Percentiles rank a stretch among this genome's conserved stretches.
These are phyloP conservation scores for Clonostachys sp. DNA, from an alignment of 2,329 filamentous ascomycete genomes.

Conservation along the genomic window DNA sequence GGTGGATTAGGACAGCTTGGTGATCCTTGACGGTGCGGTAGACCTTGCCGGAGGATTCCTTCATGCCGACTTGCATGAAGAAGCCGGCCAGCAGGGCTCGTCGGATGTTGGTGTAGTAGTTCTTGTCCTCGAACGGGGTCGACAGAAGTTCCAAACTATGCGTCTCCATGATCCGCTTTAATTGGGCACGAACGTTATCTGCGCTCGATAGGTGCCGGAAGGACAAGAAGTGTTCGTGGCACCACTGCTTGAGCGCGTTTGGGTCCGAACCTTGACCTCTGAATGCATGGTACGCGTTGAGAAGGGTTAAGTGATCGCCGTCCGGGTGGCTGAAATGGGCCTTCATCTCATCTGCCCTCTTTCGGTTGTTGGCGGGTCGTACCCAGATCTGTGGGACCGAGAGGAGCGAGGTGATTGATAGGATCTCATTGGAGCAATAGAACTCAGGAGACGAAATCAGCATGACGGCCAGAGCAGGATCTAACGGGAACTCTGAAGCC, in stretches of 20 bases:
- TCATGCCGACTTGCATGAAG: slow-evolving; percentile 99
- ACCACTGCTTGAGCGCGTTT: slow-evolving; percentile 81
- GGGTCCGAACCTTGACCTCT: slow-evolving; percentile 62
- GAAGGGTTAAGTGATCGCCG: slow-evolving; percentile 90
- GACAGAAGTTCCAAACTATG: slow-evolving; percentile 81
- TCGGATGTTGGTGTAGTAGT: slow-evolving; percentile 97
- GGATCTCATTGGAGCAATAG: slow-evolving; percentile 96
- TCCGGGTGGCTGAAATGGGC: slow-evolving; percentile 86
- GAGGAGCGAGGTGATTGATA: slow-evolving; percentile 89
- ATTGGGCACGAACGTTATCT: slow-evolving; percentile 87
- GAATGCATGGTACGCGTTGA: slow-evolving; percentile 98
- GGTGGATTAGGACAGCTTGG: slow-evolving; percentile 88
- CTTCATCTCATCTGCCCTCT: slow-evolving; percentile 97
- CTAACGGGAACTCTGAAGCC: slow-evolving; percentile 92
- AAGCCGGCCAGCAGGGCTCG: slow-evolving; percentile 89
- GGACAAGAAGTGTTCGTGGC: slow-evolving; percentile 93
- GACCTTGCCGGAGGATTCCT: slow-evolving; percentile 79
- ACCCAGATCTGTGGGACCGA: slow-evolving; percentile 94
- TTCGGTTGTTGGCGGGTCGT: slow-evolving; percentile 77
- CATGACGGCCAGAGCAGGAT: slow-evolving; percentile 94
- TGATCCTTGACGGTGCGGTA: slow-evolving; percentile 97
- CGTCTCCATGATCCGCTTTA: slow-evolving; percentile 96
- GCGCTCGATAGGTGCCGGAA: slow-evolving; percentile 85
- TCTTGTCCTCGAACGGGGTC: slow-evolving; percentile 89
- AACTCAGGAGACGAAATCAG: slow-evolving; percentile 96